Evolutionary conservation across 2,329 filamentous ascomycete species (phyloP).

Genomic region (Sporothrix humicola): DNA sequence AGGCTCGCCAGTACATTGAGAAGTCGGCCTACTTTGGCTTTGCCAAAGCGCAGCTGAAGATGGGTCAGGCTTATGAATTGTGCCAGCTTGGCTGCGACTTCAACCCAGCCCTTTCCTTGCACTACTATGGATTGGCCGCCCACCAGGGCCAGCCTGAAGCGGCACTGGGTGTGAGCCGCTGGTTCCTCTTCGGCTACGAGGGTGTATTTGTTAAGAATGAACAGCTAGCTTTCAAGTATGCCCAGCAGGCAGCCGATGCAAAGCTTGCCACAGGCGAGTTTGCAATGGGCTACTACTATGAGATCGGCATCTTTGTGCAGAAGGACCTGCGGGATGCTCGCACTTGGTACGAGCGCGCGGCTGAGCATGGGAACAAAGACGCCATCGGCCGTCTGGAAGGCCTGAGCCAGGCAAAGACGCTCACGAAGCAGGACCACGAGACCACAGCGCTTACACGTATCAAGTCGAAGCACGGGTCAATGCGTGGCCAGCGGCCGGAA

Average conservation of each 20-base stretch:
- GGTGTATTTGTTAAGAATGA: constrained; percentile 95
- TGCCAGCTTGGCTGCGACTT: constrained; percentile 95
- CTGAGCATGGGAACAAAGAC: constrained; percentile 90
- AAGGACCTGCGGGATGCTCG: constrained; percentile 81
- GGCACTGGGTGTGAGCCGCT: constrained; percentile 95
- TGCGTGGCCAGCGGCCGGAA: constrained; percentile 65
- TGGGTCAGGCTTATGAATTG: constrained; percentile 94
- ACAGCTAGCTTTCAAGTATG: constrained; percentile 88
- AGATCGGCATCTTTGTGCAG: constrained; percentile 92
- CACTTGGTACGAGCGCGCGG: constrained; percentile 88
- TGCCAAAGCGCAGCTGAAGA: constrained; percentile 94
- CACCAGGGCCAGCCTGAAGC: constrained; percentile 92
- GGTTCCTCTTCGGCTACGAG: constrained; percentile 96
- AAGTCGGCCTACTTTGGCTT: constrained; percentile 97
- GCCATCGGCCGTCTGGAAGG: constrained; percentile 81
- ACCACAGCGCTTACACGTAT: constrained; percentile 87
- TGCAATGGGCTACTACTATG: constrained; percentile 95
- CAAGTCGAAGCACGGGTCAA: constrained; percentile 77
- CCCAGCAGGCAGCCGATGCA: constrained; percentile 79
- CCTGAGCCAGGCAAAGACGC: constrained; percentile 78
- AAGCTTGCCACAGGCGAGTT: constrained; percentile 92
- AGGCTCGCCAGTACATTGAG: constrained; percentile 86
- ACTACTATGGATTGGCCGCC: constrained; percentile 93
- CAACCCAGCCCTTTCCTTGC: constrained; percentile 86
- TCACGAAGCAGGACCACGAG: constrained; percentile 92